Evolutionary conservation across 805 yeast species (phyloP).

Genomic region (Yarrowia bubula): DNA sequence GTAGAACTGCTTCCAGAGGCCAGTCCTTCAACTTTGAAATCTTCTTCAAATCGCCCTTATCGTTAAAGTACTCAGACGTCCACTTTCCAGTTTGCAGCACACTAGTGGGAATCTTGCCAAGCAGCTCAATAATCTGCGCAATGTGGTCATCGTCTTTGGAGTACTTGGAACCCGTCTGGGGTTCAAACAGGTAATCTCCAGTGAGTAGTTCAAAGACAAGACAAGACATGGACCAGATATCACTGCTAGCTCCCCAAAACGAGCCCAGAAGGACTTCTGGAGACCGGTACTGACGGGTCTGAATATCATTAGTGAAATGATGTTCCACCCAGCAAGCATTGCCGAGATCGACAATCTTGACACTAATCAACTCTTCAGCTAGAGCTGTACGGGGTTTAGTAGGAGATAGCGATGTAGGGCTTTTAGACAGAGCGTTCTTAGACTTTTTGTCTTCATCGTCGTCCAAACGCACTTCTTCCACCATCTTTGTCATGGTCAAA

Average conservation of each 20-base stretch:
- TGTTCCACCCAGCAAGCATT: slow-evolving; percentile 80
- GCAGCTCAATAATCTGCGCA: slow-evolving; percentile 86
- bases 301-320: slow-evolving; percentile 86
- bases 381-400: slow-evolving; percentile 31
- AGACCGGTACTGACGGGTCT: slow-evolving; percentile 87
- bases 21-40: slow-evolving; percentile 84
- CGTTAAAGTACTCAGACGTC: slow-evolving; percentile 61
- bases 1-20: slow-evolving; percentile 77
- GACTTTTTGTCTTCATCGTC: not conserved
- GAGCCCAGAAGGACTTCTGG: slow-evolving; percentile 83
- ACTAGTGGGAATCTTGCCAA: slow-evolving; percentile 65
- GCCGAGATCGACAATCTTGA: slow-evolving; percentile 91
- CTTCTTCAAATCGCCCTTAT: slow-evolving; percentile 66
- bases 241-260: slow-evolving; percentile 93
- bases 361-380: slow-evolving; percentile 56
- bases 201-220: slow-evolving; percentile 85
- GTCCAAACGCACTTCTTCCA: slow-evolving; percentile 2
- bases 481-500: slow-evolving; percentile 27
- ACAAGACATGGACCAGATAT: slow-evolving; percentile 96
- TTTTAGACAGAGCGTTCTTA: not conserved
- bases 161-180: slow-evolving; percentile 58
- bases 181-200: slow-evolving; percentile 93
- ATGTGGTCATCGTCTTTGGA: slow-evolving; percentile 92
- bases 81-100: slow-evolving; percentile 60
- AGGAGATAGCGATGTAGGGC: slow-evolving; percentile 30